phyloP scores from a whole-genome alignment of 2,329 filamentous ascomycete genomes.

The Cercospora canescens region DNA sequence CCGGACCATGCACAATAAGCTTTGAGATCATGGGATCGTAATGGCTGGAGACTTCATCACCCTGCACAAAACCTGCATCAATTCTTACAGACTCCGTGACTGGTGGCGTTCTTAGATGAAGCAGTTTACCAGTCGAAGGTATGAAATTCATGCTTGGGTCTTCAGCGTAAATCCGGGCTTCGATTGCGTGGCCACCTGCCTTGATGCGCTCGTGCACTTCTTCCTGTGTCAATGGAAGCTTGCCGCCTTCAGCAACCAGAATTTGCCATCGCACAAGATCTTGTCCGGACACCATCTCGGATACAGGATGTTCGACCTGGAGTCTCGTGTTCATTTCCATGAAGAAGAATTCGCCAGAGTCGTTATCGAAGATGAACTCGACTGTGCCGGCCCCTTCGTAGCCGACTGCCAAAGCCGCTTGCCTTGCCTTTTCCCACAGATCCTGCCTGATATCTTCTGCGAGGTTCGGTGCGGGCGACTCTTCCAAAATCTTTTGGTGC shows the following conservation, averaged over 20 bases:
- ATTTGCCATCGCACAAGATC: conserved; percentile 96
- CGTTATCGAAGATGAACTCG: conserved; percentile 70
- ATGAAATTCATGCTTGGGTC: conserved; percentile 90
- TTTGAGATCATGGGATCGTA: conserved; percentile 99
- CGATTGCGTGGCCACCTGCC: conserved; percentile 80
- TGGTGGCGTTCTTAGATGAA: conserved; percentile 76
- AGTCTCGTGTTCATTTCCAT: conserved; percentile 79
- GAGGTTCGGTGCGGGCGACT: conserved; percentile 64
- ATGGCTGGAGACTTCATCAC: conserved; percentile 88
- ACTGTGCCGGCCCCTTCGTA: conserved; percentile 69
- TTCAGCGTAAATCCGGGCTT: conserved; percentile 95
- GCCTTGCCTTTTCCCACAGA: conserved; percentile 64
- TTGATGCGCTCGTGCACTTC: conserved; percentile 70
- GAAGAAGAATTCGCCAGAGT: conserved; percentile 66
- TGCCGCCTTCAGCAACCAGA: conserved; percentile 72
- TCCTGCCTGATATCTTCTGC: conserved; percentile 61
- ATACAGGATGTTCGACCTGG: conserved; percentile 97
- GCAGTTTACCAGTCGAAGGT: conserved; percentile 84
- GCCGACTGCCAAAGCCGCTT: conserved; percentile 62
- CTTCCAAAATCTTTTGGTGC: conserved; percentile 67
- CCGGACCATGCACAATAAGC: conserved; percentile 82
- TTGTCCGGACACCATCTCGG: conserved; percentile 72
- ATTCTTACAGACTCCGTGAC: conserved; percentile 75
- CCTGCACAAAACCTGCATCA: conserved; percentile 88
- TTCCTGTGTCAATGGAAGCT: conserved; percentile 64